Evolutionary conservation across 805 yeast genomes (phyloP).

Genomic region (Wickerhamiella galacta): DNA sequence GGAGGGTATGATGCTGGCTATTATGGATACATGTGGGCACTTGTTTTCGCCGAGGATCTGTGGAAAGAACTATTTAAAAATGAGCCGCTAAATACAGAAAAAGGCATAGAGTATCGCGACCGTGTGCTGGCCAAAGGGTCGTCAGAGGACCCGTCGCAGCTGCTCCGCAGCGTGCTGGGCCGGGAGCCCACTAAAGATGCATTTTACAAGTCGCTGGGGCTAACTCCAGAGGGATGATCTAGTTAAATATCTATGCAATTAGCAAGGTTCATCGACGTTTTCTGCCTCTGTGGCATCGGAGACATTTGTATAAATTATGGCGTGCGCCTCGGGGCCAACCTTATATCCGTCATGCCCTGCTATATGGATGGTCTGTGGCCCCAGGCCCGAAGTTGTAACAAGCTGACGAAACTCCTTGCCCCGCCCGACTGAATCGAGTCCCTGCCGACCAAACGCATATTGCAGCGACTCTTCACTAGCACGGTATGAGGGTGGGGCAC

Average conservation of each 20-base stretch:
- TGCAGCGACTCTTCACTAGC: constrained; percentile 2
- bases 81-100: constrained; percentile 46
- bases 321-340: constrained; percentile 1
- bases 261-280: no score
- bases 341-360: constrained; percentile 2
- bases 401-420: background rate
- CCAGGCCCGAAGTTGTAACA: background rate
- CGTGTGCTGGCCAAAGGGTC: constrained; percentile 58
- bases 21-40: constrained; percentile 76
- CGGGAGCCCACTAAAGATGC: constrained; percentile 62
- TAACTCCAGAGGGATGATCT: no score
- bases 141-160: constrained; percentile 48
- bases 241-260: no score
- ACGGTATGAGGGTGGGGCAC: background rate
- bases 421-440: background rate
- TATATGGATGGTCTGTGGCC: background rate
- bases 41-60: constrained; percentile 73
- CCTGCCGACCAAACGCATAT: background rate
- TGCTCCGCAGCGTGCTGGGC: constrained; percentile 49
- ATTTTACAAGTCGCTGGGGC: constrained; percentile 50
- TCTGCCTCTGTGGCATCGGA: no score
- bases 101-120: constrained; percentile 56
- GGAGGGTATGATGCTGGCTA: constrained; percentile 79
- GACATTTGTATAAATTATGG: background rate
- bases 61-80: constrained; percentile 50